A percentile compares a stretch with the other conserved stretches of the same genome.
These are phyloP conservation scores for Prunus davidiana DNA, from an alignment of 306 rosid species.

Conservation along the genomic window DNA sequence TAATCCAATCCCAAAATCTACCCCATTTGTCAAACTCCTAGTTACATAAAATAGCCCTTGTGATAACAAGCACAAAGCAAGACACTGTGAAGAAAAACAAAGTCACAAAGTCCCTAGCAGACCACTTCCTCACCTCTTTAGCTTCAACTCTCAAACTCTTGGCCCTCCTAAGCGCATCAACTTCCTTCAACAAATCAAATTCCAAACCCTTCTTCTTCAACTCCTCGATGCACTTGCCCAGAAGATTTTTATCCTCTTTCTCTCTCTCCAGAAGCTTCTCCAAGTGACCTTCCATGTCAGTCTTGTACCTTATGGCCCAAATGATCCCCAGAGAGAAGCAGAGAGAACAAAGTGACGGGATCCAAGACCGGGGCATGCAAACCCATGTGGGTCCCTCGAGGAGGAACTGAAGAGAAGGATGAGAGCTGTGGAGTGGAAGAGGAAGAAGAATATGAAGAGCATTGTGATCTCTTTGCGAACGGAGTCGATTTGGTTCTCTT, in stretches of 20 bases:
- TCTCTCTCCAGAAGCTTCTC: constrained; percentile 80
- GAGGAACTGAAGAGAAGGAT: constrained; percentile 74
- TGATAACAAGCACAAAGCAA: constrained; percentile 62
- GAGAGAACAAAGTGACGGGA: constrained; percentile 74
- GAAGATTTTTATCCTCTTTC: constrained; percentile 65
- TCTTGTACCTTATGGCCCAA: constrained; percentile 89
- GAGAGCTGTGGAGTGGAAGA: constrained; percentile 81
- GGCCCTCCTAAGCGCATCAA: constrained; percentile 86
- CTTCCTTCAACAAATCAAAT: constrained; percentile 89
- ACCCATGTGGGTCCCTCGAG: constrained; percentile 4
- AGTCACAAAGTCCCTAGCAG: constrained; percentile 71
- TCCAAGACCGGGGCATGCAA: constrained; percentile 70
- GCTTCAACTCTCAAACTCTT: constrained; percentile 74
- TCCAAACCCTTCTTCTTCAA: constrained; percentile 84
- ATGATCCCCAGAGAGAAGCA: constrained; percentile 68
- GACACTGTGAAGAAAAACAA: constrained; percentile 67
- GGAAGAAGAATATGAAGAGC: constrained; percentile 86
- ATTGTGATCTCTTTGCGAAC: constrained; percentile 67
- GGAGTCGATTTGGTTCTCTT: constrained; percentile 80
- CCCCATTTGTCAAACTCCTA: not conserved
- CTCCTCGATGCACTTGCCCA: constrained; percentile 76
- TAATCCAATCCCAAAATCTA: not conserved
- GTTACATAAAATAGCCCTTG: constrained; percentile 72
- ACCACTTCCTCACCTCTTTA: constrained; percentile 76
- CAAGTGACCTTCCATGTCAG: constrained; percentile 70